These are phyloP conservation scores for Globisporangium barbulae DNA, from an alignment of 352 stramenopile genomes.

Conservation along the genomic window DNA sequence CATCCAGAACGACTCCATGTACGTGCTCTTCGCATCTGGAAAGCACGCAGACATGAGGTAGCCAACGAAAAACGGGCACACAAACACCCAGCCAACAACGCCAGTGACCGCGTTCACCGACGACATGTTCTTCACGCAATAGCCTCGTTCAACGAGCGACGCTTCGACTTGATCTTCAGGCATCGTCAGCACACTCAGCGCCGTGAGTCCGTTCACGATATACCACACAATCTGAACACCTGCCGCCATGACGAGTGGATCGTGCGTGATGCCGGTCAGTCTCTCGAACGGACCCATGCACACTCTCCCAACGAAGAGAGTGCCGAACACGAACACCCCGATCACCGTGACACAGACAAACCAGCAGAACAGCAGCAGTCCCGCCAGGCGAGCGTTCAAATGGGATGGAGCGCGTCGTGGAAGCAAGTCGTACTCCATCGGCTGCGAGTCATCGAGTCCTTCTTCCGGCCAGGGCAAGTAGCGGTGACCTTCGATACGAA, in stretches of 20 bases:
- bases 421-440: conserved; percentile 73
- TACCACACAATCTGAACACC: conserved; percentile 80
- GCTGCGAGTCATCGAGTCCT: conserved; percentile 60
- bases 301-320: conserved; percentile 60
- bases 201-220: conserved; percentile 59
- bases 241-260: conserved; percentile 68
- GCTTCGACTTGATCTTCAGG: conserved; percentile 61
- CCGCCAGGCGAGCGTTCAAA: conserved; percentile 48
- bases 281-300: conserved; percentile 73
- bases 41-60: conserved; percentile 56
- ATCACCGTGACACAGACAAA: conserved; percentile 55
- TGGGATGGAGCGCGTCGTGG: conserved; percentile 47
- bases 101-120: conserved; percentile 41
- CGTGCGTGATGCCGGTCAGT: conserved; percentile 62
- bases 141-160: conserved; percentile 55
- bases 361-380: conserved; percentile 57
- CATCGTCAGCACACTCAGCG: conserved; percentile 55
- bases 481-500: conserved; percentile 63
- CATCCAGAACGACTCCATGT: conserved; percentile 69
- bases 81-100: conserved; percentile 64
- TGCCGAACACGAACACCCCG: conserved; percentile 60
- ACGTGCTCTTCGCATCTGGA: conserved; percentile 37
- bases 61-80: conserved; percentile 70
- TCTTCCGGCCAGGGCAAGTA: conserved; percentile 86
- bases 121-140: conserved; percentile 67